Conservation (phyloP, 768 basidiomycete genomes). For the Calocybe indica region DNA sequence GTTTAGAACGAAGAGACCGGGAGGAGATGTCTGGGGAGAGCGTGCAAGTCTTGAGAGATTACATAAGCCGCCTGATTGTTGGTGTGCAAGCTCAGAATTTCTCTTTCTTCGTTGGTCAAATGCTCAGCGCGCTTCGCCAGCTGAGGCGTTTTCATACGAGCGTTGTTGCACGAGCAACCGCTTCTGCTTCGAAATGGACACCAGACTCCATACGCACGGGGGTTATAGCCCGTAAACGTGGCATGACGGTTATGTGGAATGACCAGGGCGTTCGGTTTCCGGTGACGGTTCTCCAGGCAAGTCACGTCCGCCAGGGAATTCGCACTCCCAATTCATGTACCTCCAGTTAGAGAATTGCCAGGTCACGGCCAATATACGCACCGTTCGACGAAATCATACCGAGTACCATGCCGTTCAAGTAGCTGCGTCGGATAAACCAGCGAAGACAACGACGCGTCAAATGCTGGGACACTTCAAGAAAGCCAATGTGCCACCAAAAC, state of each 20-base stretch:
- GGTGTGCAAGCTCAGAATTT: constrained; percentile 37
- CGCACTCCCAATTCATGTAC: constrained; percentile 5
- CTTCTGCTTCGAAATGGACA: constrained; percentile 61
- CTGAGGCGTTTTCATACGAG: constrained; percentile 35
- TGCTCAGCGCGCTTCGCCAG: constrained; percentile 19
- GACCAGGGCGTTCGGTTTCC: constrained; percentile 82
- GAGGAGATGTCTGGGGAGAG: neutral
- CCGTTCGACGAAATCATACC: constrained; percentile 56
- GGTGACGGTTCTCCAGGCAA: constrained; percentile 91
- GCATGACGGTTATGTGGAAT: constrained; percentile 94
- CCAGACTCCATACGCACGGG: constrained; percentile 85
- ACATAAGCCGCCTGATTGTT: constrained; percentile 6
- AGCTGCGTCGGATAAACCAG: constrained; percentile 70
- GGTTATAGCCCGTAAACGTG: constrained; percentile 89
- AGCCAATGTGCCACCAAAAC: constrained; percentile 78
- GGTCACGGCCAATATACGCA: constrained; percentile 75
- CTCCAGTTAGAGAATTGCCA: constrained; percentile 80
- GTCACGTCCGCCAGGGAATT: constrained; percentile 11
- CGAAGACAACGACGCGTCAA: constrained; percentile 67
- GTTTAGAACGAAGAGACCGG: neutral
- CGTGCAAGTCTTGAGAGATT: neutral
- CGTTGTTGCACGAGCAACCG: constrained; percentile 12
- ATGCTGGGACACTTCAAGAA: constrained; percentile 89
- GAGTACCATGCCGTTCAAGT: constrained; percentile 93
- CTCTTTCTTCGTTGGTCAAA: constrained; percentile 43